Evolutionary conservation across 305 asterid species (phyloP).

Genomic region (Rubia tinctorum): DNA sequence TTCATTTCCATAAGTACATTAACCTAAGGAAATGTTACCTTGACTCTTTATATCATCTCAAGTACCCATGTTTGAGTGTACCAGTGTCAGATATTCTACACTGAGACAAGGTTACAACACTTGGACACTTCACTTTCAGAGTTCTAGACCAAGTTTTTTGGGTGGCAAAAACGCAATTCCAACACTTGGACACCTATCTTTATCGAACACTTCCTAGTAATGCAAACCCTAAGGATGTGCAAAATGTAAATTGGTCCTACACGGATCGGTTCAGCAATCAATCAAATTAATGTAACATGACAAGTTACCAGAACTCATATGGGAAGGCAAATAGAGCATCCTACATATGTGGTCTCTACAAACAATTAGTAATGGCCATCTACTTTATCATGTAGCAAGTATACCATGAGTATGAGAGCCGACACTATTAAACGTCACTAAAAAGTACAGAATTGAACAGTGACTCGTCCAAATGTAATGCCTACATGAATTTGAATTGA

Average conservation of each 20-base stretch:
- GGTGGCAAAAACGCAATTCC: too few relatives aligned
- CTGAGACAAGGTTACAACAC: not conserved
- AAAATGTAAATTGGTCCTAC: not conserved
- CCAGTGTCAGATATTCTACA: not conserved
- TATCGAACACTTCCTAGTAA: not conserved
- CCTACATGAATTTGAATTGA: not conserved
- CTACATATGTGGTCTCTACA: constrained; percentile 3
- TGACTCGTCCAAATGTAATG: not conserved
- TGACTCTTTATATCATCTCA: not conserved
- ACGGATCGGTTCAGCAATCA: not conserved
- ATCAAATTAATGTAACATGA: constrained; percentile 5
- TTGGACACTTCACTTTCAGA: too few relatives aligned
- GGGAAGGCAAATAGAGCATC: constrained; percentile 2
- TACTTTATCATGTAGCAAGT: constrained; percentile 1
- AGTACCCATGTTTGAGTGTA: not conserved
- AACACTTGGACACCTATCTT: not conserved
- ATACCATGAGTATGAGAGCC: not conserved
- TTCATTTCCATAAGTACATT: not conserved
- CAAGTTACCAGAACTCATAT: not conserved
- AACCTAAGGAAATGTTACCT: not conserved
- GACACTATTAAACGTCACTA: not conserved
- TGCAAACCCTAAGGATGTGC: not conserved
- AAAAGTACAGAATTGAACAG: not conserved
- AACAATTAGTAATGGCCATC: not conserved
- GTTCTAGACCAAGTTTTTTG: too few relatives aligned